Evolutionary conservation across 306 rosid species (phyloP).

Genomic region (Cicer cuneatum): DNA sequence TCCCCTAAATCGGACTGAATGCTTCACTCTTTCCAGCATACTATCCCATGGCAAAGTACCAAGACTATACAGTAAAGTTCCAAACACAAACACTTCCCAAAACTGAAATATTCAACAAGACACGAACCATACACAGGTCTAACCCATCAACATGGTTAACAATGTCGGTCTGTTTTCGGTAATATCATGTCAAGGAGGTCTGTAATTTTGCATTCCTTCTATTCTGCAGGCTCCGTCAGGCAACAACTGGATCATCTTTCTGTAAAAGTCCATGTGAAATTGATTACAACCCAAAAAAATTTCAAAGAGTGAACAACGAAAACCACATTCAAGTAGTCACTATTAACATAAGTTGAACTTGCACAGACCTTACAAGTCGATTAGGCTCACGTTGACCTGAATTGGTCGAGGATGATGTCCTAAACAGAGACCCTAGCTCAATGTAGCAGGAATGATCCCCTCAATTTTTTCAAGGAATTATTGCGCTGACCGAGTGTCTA

Average conservation of each 20-base stretch:
- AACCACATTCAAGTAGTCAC: constrained; percentile 4
- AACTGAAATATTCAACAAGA: constrained; percentile 51
- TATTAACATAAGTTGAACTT: constrained; percentile 10
- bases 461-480: constrained; percentile 51
- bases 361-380: constrained; percentile 55
- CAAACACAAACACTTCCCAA: constrained; percentile 44
- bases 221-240: constrained; percentile 62
- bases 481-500: constrained; percentile 58
- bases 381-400: constrained; percentile 51
- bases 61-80: constrained; percentile 39
- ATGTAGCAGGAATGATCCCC: constrained; percentile 64
- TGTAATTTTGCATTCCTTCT: constrained; percentile 55
- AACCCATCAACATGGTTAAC: constrained; percentile 51
- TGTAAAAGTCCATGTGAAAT: constrained; percentile 43
- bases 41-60: constrained; percentile 42
- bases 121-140: constrained; percentile 49
- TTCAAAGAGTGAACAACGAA: constrained; percentile 28
- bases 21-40: constrained; percentile 29
- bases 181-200: constrained; percentile 53
- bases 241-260: constrained; percentile 56
- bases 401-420: constrained; percentile 49
- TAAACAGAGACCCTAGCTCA: constrained; percentile 56
- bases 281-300: constrained; percentile 42
- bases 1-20: constrained; percentile 23
- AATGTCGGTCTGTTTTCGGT: constrained; percentile 52